Conservation (phyloP, 352 stramenopile species). For the Pythium monospermum region DNA sequence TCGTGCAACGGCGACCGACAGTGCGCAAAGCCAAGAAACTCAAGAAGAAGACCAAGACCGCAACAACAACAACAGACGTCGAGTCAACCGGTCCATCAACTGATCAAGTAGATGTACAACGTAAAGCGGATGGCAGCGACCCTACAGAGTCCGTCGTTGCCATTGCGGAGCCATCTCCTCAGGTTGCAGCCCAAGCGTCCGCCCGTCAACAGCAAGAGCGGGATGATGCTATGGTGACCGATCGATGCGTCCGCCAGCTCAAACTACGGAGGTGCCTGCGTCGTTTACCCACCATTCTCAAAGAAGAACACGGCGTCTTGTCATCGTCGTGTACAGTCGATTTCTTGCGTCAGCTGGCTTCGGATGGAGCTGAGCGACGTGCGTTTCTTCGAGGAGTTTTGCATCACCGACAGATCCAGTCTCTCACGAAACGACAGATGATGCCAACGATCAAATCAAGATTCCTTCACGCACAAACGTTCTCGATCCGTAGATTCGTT, state of each 20-base stretch:
- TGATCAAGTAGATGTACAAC: neutral
- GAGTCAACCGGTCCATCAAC: neutral
- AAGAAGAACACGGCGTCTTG: no score
- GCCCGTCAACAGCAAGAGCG: neutral
- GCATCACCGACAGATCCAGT: no score
- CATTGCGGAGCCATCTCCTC: no score
- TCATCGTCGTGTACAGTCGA: no score
- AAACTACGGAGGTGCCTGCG: no score
- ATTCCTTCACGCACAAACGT: neutral
- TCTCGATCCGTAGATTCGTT: neutral
- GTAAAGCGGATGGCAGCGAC: no score
- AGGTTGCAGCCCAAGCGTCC: no score
- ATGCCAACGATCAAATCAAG: neutral
- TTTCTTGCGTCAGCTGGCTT: no score
- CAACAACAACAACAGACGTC: neutral
- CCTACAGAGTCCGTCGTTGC: no score
- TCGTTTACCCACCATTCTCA: no score
- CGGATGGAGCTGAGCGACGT: no score
- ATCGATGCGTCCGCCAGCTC: neutral
- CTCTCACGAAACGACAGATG: neutral
- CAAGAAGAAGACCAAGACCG: constrained; percentile 10
- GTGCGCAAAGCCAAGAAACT: neutral
- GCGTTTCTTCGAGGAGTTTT: no score
- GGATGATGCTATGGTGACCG: neutral
- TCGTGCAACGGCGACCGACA: neutral